Percentiles rank a stretch among this genome's conserved stretches.
Evolutionary conservation across 2,329 filamentous ascomycete species (phyloP).

Genomic region (Fusarium torulosum): DNA sequence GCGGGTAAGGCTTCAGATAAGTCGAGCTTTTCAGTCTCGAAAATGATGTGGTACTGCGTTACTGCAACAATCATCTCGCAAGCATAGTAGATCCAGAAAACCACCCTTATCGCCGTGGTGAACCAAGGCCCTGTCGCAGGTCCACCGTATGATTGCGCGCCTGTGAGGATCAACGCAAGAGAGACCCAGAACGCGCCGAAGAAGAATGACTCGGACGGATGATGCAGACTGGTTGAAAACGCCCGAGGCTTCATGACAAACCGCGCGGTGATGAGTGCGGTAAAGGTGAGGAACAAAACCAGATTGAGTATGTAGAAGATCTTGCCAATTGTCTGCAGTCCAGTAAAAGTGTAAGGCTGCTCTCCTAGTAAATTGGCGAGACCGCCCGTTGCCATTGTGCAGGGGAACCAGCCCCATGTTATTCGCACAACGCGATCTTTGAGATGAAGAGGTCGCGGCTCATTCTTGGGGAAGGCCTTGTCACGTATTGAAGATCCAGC

Average conservation of each 20-base stretch:
- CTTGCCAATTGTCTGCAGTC: constrained; percentile 15
- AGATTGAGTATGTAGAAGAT: constrained; percentile 28
- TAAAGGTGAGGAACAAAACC: constrained; percentile 12
- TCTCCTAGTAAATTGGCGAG: constrained; percentile 22
- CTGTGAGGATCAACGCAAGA: constrained; percentile 14
- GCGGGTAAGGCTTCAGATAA: constrained; percentile 18
- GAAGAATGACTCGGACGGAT: constrained; percentile 28
- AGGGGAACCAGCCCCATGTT: constrained; percentile 26
- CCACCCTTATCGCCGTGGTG: neutral
- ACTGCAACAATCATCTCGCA: constrained; percentile 30
- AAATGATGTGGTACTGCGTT: constrained; percentile 17
- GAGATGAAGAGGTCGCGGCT: neutral
- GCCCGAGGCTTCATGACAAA: constrained; percentile 20
- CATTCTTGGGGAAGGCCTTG: neutral
- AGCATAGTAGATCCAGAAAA: constrained; percentile 31
- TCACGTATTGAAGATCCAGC: neutral
- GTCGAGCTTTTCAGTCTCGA: constrained; percentile 14
- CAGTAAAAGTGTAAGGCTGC: constrained; percentile 22
- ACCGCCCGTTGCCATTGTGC: constrained; percentile 28
- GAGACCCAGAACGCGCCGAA: constrained; percentile 25
- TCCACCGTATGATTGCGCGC: constrained; percentile 25
- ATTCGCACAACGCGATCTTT: constrained; percentile 23
- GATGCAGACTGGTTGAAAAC: constrained; percentile 16
- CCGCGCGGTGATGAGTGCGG: constrained; percentile 3
- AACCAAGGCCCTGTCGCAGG: constrained; percentile 18